Evolutionary conservation across 2,329 filamentous ascomycete genomes (phyloP), one percentile per base, ranked within the genome.

Genomic region (Cryphonectria parasitica): DNA sequence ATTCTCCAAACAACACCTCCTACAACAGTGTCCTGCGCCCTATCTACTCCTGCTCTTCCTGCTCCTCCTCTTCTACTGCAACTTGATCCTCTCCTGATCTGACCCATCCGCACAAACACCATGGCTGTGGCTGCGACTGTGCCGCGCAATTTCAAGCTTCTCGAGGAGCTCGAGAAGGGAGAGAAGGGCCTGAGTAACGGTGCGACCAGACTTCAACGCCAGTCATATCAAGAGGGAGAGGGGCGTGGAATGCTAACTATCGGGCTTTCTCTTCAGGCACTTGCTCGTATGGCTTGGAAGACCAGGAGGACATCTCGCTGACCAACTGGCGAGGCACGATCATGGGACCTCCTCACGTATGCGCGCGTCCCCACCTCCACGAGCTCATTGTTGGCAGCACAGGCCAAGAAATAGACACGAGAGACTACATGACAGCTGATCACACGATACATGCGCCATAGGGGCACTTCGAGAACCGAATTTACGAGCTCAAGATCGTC

Each of bases 301-400:
- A 98, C 80, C 91, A 93, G 64, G 95, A 98, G 79, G 96, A 99
- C 78, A 88, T 98, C 74, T 89, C 96, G 82, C 97, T 99, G 95
- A 95, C 92, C 74, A 94, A 98, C 86, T 99, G 96, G 96, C 97
- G 97, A 78, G 96, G 95, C 77, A 99, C 96, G 22, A 98, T 99
- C 75, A 90, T 98, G 65, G 96, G 96, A 1, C 96, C 96, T 76
- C 95, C 96, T 80, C 95, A 98, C 82, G 96, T 98, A 86, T 52
- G 54, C 68, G 49, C 31, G 64, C 31, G 58, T 49, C 22, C 63
- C 70, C 67, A 49, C 39, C 36, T 13, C 28, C 63, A 58, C 43
- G n/a, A 15, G 39, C 64, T 15, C 61, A 62, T 22, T 60, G 19
- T 10, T 52, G 31, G 31, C 52, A 36, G 43, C 19, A 60, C 25